A percentile compares a stretch with the other conserved stretches of the same genome.
Conservation (phyloP, 1,284 basidiomycete genomes). For the Stygiomarasmius scandens region DNA sequence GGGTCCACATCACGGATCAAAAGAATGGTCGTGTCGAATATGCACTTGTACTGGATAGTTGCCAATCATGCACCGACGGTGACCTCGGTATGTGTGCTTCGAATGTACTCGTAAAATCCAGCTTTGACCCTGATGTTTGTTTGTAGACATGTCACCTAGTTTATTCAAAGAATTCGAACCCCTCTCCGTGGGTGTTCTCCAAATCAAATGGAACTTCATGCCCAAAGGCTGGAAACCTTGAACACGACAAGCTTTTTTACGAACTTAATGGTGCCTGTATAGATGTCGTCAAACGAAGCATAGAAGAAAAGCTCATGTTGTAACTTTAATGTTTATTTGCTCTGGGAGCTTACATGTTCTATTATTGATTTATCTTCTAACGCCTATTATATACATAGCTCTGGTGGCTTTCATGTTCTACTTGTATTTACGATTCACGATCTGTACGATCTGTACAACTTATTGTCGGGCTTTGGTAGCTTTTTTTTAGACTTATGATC, state of each 20-base stretch:
- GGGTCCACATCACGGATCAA: conserved; percentile 8
- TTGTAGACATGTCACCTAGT: conserved; percentile 15
- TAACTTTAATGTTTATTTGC: too few species aligned
- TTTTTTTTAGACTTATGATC: too few species aligned
- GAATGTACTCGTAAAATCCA: neutral
- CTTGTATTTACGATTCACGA: too few species aligned
- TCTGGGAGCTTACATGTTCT: too few species aligned
- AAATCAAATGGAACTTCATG: conserved; percentile 16
- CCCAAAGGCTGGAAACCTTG: conserved; percentile 6
- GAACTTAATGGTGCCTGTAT: too few species aligned
- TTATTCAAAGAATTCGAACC: conserved; percentile 9
- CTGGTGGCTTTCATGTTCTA: too few species aligned
- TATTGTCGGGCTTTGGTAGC: too few species aligned
- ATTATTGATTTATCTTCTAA: too few species aligned
- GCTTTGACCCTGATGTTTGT: neutral
- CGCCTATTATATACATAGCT: too few species aligned
- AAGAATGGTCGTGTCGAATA: conserved; percentile 8
- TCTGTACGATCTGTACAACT: too few species aligned
- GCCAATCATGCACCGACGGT: conserved; percentile 8
- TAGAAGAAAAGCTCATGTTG: too few species aligned
- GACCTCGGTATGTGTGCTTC: conserved; percentile 11
- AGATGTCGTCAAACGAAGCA: too few species aligned
- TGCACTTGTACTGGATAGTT: conserved; percentile 13
- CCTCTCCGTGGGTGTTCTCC: conserved; percentile 7
- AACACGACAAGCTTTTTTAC: neutral